phyloP scores from a whole-genome alignment of 23 red algal species.

The Chondrus crispus region DNA sequence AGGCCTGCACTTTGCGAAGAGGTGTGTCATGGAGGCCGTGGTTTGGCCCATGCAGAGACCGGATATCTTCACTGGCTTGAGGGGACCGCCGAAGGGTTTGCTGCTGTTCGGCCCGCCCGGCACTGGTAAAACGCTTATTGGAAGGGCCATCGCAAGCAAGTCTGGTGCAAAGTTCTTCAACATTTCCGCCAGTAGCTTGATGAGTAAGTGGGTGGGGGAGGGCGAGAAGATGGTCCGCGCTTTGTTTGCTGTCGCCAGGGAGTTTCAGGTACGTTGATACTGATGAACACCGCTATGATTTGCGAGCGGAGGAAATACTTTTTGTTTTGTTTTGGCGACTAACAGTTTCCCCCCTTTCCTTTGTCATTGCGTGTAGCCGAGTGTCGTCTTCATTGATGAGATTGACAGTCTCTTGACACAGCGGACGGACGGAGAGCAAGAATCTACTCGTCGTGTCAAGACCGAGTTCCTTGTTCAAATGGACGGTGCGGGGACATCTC shows the following conservation, averaged over 20 bases:
- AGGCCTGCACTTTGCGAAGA: conserved; percentile 86
- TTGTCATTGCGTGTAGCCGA: conserved; percentile 38
- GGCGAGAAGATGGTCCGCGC: conserved; percentile 94
- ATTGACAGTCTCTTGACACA: conserved; percentile 83
- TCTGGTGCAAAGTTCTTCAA: conserved; percentile 91
- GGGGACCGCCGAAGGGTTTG: conserved; percentile 87
- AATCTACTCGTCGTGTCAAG: conserved; percentile 84
- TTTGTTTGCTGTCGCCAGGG: conserved; percentile 84
- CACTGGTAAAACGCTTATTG: conserved; percentile 99
- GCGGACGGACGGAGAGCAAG: conserved; percentile 78
- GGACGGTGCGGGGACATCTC: conserved; percentile 83
- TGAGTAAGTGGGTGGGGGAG: conserved; percentile 97
- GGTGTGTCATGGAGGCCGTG: conserved; percentile 94
- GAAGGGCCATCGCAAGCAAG: conserved; percentile 80
- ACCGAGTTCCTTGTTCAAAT: conserved; percentile 99
- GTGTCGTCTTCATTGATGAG: conserved; percentile 99
- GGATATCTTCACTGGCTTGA: conserved; percentile 81
- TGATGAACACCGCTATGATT: not conserved
- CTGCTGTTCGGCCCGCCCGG: conserved; percentile 96
- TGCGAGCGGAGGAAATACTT: no score
- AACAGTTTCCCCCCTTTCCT: no score
- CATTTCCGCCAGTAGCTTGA: conserved; percentile 79
- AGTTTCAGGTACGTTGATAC: conserved; percentile 35
- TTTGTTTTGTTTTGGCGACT: no score
- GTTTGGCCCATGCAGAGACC: conserved; percentile 89